phyloP scores from a whole-genome alignment of 2,329 filamentous ascomycete species.

The Hypoxylon sp. region DNA sequence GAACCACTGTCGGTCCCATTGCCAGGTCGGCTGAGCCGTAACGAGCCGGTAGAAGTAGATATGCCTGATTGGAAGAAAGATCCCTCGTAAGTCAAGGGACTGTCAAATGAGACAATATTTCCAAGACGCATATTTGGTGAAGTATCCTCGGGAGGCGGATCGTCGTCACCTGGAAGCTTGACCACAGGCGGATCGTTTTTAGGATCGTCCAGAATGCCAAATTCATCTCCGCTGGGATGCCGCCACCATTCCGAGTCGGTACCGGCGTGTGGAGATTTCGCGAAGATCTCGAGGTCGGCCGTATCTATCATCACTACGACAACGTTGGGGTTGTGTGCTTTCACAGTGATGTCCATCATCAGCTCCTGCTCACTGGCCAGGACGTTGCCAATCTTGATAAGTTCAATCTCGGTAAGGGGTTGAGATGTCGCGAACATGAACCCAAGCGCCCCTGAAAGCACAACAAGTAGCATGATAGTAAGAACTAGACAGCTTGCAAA shows the following conservation, averaged over 20 bases:
- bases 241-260: constrained; percentile 74
- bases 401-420: constrained; percentile 82
- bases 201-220: constrained; percentile 56
- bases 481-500: constrained; percentile 91
- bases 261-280: constrained; percentile 92
- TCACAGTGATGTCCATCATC: constrained; percentile 91
- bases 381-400: constrained; percentile 88
- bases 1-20: constrained; percentile 91
- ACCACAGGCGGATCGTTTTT: constrained; percentile 57
- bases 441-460: constrained; percentile 87
- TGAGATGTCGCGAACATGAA: constrained; percentile 95
- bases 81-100: constrained; percentile 88
- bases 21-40: constrained; percentile 85
- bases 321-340: constrained; percentile 92
- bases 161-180: constrained; percentile 27
- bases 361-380: constrained; percentile 94
- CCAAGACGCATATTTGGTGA: constrained; percentile 93
- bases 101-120: constrained; percentile 88
- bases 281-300: constrained; percentile 93
- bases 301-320: constrained; percentile 88
- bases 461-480: constrained; percentile 83
- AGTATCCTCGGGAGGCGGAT: constrained; percentile 73
- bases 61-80: constrained; percentile 84
- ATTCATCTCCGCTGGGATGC: constrained; percentile 56
- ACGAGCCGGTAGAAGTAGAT: constrained; percentile 83